Base-by-base conservation (phyloP, 129 eudicot species). In the Chrysanthemum lavandulifolium region DNA sequence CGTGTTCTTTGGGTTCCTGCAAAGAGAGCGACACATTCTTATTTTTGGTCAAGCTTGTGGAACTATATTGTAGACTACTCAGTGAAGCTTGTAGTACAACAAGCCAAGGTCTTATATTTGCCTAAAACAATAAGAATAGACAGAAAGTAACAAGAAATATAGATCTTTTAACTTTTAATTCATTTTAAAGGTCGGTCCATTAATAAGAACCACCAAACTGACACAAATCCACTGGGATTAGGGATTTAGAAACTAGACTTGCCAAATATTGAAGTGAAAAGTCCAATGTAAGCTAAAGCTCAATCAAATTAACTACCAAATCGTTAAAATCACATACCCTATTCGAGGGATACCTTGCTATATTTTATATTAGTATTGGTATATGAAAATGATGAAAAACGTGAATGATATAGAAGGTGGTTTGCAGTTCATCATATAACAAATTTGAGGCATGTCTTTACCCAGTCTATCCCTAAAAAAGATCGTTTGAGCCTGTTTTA, bases 1-100 rank as follows among this genome's bases (percentile, higher is more conserved):
- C 76, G 99, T 87, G 83, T 94, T 94, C 64, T 83, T 94, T 13
- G 99, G 99, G 81, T 94, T 78, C 97, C 99, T 94, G 82, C 73
- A 82, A 76, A 29, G 45, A 64, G 57, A 60, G 72, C 19, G 21
- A 23, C 58, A 67, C 53, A 50, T 27, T n/a, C 6, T 56, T 55
- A 63, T 49, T 68, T 66, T 36, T 54, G 31, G 40, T 63, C 77
- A 72, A 70, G 18, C n/a, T 3, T 14, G 67, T 43, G 73, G 13
- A 53, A 75, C 11, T 40, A 54, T 65, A 54, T 65, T 29, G 65
- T 14, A 73, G 61, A 16, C 62, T 10, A 73, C 48, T 29, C 9
- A 2, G 4, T 47, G 29, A 40, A 64, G 27, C 50, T 54, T 33
- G 66, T 57, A 54, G 64, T n/a, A 36, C 53, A 40, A 58, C 48